Evolutionary conservation across 2,329 filamentous ascomycete species (phyloP), one percentile per base, ranked within the genome.

Genomic region (Pestalotiopsis sp.): DNA sequence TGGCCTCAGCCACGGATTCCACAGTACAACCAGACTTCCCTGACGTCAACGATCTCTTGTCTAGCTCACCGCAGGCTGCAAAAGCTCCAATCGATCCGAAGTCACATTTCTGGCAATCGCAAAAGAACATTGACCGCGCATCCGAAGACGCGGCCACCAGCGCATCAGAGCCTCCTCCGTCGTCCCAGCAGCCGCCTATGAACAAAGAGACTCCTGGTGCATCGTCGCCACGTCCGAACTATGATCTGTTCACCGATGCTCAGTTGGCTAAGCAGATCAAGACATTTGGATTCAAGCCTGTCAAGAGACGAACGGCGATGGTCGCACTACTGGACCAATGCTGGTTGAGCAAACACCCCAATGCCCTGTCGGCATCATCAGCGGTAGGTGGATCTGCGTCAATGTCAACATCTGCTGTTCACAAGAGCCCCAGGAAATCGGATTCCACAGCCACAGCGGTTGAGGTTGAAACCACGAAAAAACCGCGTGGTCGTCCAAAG

Each of bases 261-360:
- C 87, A 92, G 68, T 81, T 95, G 17, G 82, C 88, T 2, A 87
- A 85, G 68, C 86, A 91, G 74, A 81, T 95, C 59, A 81, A 85
- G 4, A 82, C 84, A 0, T 94, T 90, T 74, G 91, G 91, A 0
- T 94, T 95, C 79, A 95, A 94, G 75, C 82, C 90, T 1, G 82
- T 94, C 38, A 93, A 90, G 76, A 88, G 83, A 67, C 86, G 92
- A 20, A 84, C 86, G 63, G 88, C 88, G 9, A 93, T 93, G 90
- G 90, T 95, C 70, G 83, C 88, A 1, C 79, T 94, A 12, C 81
- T 95, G 13, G 83, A 92, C 65, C 87, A 90, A 74, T 94, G 93
- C 77, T 94, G 92, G 91, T 80, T 87, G 71, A 89, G 88, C 68
- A 89, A 89, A 75, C 80, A 85, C 23, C 73, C 62, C 66, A 61